Conservation (phyloP, 1,284 basidiomycete genomes). For the Tremellales sp. region DNA sequence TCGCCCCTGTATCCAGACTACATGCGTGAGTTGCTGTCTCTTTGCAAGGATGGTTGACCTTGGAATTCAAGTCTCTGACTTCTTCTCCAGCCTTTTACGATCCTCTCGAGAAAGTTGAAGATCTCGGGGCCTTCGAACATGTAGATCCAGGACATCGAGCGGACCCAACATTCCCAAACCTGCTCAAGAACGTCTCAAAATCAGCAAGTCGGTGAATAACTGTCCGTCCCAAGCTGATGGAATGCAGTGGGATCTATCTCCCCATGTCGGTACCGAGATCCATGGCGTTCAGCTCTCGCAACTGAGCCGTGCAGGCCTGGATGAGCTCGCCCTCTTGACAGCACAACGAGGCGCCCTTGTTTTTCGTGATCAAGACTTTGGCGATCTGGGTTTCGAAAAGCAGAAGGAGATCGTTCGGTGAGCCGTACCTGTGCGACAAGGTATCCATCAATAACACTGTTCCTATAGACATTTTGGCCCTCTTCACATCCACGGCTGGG, state of each 20-base stretch:
- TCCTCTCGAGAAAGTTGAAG: conserved; percentile 2
- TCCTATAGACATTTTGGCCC: too few relatives aligned
- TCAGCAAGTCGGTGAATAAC: too few relatives aligned
- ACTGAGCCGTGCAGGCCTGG: conserved; percentile 6
- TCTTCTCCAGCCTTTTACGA: conserved; percentile 1
- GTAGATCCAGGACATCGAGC: conserved; percentile 1
- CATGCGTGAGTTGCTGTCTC: neutral
- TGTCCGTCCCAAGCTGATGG: neutral
- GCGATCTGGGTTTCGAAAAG: conserved; percentile 11
- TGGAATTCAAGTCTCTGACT: too few relatives aligned
- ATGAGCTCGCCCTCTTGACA: conserved; percentile 10
- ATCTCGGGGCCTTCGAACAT: conserved; percentile 2
- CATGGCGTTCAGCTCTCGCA: conserved; percentile 8
- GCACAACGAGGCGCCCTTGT: conserved; percentile 13
- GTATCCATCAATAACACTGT: too few relatives aligned
- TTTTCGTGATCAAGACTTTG: conserved; percentile 11
- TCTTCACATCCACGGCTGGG: too few relatives aligned
- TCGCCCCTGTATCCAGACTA: conserved; percentile 3
- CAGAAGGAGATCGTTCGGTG: conserved; percentile 14
- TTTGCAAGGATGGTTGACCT: neutral
- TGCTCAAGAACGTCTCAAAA: neutral
- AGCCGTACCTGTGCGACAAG: too few relatives aligned
- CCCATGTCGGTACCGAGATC: conserved; percentile 11
- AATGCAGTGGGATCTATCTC: conserved; percentile 7
- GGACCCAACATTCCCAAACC: neutral